Evolutionary conservation across 768 basidiomycete species (phyloP), one percentile per base, ranked within the genome.

Genomic region (Imleria badia): DNA sequence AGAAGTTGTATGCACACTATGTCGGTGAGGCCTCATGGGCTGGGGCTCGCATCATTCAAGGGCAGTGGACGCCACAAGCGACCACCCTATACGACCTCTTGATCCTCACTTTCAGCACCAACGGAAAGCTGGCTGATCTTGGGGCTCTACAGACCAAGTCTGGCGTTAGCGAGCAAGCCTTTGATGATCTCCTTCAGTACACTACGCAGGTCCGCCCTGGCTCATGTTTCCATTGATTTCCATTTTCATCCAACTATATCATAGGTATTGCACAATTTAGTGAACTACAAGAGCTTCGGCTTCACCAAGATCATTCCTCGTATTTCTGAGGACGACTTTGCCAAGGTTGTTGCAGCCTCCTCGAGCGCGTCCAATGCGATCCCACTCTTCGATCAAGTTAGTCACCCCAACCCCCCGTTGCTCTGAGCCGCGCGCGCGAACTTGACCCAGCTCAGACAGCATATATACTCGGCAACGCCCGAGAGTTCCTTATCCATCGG

Each of bases 261-360:
- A 29, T 31, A 75, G 77, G 71, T 73, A 26, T 53, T 81, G 55
- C 75, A 74, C 58, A 78, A 78, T 52, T 55, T 80, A 33, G 78
- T 61, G 22, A 93, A 93, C 71, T 92, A 85, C 73, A 89, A 83
- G 67, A 81, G 78, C 3, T 94, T 94, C 58, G 92, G 92, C 2
- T 89, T 87, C 64, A 89, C 88, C 40, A 94, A 95, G 74, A 87
- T 95, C 60, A 66, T 92, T 45, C 91, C 93, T 20, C 86, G 93
- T 20, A 62, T 89, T 43, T 62, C 82, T 3, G 63, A 76, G 22
- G 77, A 74, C 15, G 84, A 81, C 61, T 92, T 95, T 64, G 80
- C 78, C 38, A 76, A 75, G 7, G 82, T 88, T 33, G 76, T 93
- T 17, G 69, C 75, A 19, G 74, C 77, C 8, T 91, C 88, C n/a